Conservation (phyloP, 2,329 filamentous ascomycete species). For the Aureobasidium sp. region DNA sequence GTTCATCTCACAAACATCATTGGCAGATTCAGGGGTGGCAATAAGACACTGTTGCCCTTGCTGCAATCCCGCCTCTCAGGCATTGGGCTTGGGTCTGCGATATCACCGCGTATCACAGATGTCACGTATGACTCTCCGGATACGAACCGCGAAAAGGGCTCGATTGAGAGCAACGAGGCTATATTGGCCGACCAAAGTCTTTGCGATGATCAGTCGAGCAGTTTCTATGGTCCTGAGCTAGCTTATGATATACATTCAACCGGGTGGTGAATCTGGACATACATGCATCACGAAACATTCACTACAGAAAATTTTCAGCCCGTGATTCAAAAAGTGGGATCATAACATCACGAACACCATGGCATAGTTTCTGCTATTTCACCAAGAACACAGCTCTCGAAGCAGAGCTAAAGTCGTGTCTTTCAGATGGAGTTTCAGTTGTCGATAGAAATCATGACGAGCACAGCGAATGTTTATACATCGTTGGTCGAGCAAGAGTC, state of each 20-base stretch:
- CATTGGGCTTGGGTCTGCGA: neutral
- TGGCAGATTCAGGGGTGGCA: neutral
- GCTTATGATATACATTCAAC: neutral
- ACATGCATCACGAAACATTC: too few relatives aligned
- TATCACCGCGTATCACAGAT: neutral
- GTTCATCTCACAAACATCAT: slow-evolving; percentile 1
- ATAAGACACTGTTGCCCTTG: neutral
- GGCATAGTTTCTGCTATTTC: too few relatives aligned
- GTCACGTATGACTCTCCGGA: slow-evolving; percentile 8
- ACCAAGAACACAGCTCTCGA: too few relatives aligned
- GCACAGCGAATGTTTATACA: too few relatives aligned
- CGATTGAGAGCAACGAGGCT: slow-evolving; percentile 4
- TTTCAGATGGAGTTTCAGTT: too few relatives aligned
- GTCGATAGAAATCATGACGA: too few relatives aligned
- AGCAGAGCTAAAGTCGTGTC: too few relatives aligned
- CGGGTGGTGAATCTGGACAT: neutral
- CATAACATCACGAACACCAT: too few relatives aligned
- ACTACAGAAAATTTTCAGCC: too few relatives aligned
- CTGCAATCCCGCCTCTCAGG: neutral
- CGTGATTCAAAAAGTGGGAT: too few relatives aligned
- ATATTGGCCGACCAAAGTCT: neutral
- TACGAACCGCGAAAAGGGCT: neutral
- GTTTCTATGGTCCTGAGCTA: neutral
- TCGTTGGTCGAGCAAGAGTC: too few relatives aligned
- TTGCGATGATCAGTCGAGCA: neutral